These are phyloP conservation scores for Trifolium dubium DNA, from an alignment of 306 rosid genomes.

Conservation along the genomic window DNA sequence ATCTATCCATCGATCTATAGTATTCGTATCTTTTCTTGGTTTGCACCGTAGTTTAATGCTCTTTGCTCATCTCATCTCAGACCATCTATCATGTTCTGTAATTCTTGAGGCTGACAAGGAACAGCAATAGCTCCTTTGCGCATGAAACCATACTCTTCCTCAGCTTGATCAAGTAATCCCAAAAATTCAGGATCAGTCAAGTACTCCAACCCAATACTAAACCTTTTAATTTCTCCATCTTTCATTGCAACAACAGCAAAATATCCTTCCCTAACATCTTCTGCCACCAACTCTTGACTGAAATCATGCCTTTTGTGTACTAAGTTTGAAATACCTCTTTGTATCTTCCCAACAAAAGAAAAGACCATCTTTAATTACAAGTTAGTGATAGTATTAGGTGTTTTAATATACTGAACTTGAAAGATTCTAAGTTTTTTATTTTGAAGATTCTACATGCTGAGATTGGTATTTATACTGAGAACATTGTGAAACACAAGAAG, in stretches of 20 bases:
- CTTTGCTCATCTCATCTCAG: not conserved
- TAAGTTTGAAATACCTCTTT: slow-evolving; percentile 48
- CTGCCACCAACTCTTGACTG: slow-evolving; percentile 25
- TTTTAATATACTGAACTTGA: not conserved
- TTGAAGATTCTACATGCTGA: not conserved
- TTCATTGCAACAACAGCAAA: slow-evolving; percentile 62
- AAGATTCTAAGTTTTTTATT: not conserved
- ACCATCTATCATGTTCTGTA: not conserved
- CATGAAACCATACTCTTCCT: slow-evolving; percentile 65
- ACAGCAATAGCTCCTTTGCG: slow-evolving; percentile 50
- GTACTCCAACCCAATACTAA: slow-evolving; percentile 53
- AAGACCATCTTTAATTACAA: slow-evolving; percentile 39
- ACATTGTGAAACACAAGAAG: not conserved
- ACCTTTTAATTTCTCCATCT: slow-evolving; percentile 59
- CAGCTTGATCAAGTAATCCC: slow-evolving; percentile 61
- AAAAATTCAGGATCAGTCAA: slow-evolving; percentile 60
- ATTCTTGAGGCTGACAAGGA: slow-evolving; percentile 1
- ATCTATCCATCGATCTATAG: too few species aligned
- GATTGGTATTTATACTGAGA: not conserved
- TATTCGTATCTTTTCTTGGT: too few species aligned
- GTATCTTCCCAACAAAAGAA: slow-evolving; percentile 46
- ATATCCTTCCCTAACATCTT: slow-evolving; percentile 58
- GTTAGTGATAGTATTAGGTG: not conserved
- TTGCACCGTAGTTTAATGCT: too few species aligned
- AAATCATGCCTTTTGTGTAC: slow-evolving; percentile 30